A percentile compares a stretch with the other conserved stretches of the same genome.
phyloP scores from a whole-genome alignment of 345 rosid species.

The Reutealis trisperma region DNA sequence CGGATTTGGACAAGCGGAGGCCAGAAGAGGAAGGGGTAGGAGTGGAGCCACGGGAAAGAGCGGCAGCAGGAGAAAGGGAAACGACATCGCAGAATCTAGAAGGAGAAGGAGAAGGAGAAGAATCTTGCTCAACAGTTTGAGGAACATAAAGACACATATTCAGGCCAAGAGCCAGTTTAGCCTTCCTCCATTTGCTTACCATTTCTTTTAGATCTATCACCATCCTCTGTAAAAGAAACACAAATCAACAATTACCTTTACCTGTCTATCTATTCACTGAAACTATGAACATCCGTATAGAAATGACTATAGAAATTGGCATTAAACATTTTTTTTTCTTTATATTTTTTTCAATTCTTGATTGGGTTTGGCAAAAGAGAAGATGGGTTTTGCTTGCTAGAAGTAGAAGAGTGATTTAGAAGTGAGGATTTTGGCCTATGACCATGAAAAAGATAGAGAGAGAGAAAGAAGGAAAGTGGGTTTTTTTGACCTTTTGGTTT shows the following conservation, averaged over 20 bases:
- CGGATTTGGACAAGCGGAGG: constrained; percentile 56
- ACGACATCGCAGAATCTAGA: constrained; percentile 45
- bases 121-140: constrained; percentile 20
- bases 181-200: constrained; percentile 89
- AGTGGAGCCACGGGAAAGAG: constrained; percentile 34
- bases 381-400: neutral
- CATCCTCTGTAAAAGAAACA: neutral
- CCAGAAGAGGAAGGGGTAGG: constrained; percentile 75
- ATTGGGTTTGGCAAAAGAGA: neutral
- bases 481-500: constrained; percentile 40
- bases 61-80: constrained; percentile 37
- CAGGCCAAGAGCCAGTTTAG: constrained; percentile 68
- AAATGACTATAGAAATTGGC: neutral
- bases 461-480: constrained; percentile 24
- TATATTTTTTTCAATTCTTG: neutral
- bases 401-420: constrained; percentile 16
- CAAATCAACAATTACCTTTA: neutral
- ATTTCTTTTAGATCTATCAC: constrained; percentile 39
- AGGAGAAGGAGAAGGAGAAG: constrained; percentile 22
- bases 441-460: constrained; percentile 20
- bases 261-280: neutral
- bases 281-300: neutral
- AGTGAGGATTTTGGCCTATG: constrained; percentile 7
- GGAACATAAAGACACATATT: constrained; percentile 77
- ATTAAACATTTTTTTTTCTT: neutral